Evolutionary conservation across 805 yeast genomes (phyloP), one percentile per base, ranked within the genome.

Genomic region (Teunomyces aglyptinius): DNA sequence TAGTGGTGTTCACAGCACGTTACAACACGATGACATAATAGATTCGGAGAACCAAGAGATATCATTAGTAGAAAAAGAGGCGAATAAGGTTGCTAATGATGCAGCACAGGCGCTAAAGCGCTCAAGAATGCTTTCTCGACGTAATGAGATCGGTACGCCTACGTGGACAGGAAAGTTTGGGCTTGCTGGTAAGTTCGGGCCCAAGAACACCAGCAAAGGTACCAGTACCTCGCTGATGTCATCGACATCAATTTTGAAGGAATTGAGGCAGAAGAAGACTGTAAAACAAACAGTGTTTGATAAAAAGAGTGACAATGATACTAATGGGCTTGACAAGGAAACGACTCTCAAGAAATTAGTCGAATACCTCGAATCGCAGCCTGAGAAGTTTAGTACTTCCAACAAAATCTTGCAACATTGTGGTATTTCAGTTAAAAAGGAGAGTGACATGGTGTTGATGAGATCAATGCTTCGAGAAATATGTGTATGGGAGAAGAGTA

Each of bases 131-230:
- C 60, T 68, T 18, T 73, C 90, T 1, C 54, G 76, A 16, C 63
- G 61, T 45, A 69, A 59, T 41, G 61, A 56, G 20, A 72, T 91
- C 26, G 96, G 96, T 4, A 83, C 86, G 0, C 98, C 97, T 0
- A 92, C 99, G 0, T 94, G 97, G 95, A 92, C 99, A 0, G 99
- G 99, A 0, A 80, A 80, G 54, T 89, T 85, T 71, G 99, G 99
- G 0, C 64, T 69, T 15, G 96, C 96, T 0, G 97, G 96, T 1
- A 78, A 73, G 53, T 64, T 72, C 26, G 68, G 67, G 0, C 26
- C 43, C 13, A 24, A 41, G 19, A 26, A 24, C 6, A 27, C 36
- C 5, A 29, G 38, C 18, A 38, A 28, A 29, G 19, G 26, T 19
- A 38, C 5, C 20, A 33, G 32, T 16, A 45, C 24, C 38, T 20